These are phyloP conservation scores for Auriculariales sp. DNA, from an alignment of 768 basidiomycete species.

Conservation along the genomic window DNA sequence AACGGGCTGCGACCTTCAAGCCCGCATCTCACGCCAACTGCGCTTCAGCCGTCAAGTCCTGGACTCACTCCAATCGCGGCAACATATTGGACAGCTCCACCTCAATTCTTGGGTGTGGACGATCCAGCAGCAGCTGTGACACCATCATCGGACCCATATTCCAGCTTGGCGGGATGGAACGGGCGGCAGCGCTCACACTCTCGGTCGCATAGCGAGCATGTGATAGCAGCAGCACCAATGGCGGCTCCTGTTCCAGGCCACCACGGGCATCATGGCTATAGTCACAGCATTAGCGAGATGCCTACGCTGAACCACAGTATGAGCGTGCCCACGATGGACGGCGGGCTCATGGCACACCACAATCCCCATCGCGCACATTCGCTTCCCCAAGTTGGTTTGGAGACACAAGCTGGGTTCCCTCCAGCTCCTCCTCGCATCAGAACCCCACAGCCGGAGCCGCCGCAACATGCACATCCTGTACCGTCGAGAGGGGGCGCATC, in stretches of 20 bases:
- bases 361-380: neutral
- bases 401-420: too few relatives aligned
- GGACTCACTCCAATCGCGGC: neutral
- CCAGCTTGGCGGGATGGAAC: neutral
- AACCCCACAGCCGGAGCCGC: neutral
- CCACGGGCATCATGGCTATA: neutral
- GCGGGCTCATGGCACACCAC: neutral
- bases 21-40: neutral
- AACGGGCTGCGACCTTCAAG: neutral
- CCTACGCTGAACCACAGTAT: neutral
- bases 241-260: neutral
- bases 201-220: neutral
- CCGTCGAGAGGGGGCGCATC: neutral
- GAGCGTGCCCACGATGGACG: neutral
- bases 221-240: neutral
- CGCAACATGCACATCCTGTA: neutral
- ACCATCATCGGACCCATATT: neutral
- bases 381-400: neutral
- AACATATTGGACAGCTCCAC: neutral
- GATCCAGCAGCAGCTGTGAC: neutral
- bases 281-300: neutral
- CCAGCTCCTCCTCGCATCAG: neutral
- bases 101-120: neutral
- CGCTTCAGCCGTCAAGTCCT: neutral
- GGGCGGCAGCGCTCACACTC: neutral